Evolutionary conservation across 768 basidiomycete genomes (phyloP).

Genomic region (Rhodosporidiobolus sp.): DNA sequence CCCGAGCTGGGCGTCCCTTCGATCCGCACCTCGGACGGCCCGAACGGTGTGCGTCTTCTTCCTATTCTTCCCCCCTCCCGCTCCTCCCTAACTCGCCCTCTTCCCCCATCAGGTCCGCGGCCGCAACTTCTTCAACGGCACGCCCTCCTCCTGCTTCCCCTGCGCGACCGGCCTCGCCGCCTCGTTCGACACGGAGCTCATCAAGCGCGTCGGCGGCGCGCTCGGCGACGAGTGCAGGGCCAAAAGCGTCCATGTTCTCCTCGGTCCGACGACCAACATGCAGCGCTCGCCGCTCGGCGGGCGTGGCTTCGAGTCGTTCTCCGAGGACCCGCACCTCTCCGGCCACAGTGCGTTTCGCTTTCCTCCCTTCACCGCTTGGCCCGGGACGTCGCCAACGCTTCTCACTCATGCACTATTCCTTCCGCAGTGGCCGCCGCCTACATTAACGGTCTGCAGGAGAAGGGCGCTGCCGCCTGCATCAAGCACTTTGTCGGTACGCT

Average conservation of each 20-base stretch:
- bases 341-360: conserved; percentile 2
- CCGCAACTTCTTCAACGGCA: conserved; percentile 29
- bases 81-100: too few species aligned
- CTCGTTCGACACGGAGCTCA: conserved; percentile 59
- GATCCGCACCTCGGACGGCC: conserved; percentile 25
- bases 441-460: conserved; percentile 44
- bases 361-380: background rate
- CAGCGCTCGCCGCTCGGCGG: conserved; percentile 48
- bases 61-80: too few species aligned
- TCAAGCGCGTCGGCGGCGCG: conserved; percentile 55
- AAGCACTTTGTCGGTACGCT: conserved; percentile 46
- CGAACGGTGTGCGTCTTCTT: too few species aligned
- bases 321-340: conserved; percentile 39
- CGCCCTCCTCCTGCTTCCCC: conserved; percentile 60
- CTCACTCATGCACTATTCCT: too few species aligned
- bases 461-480: conserved; percentile 44
- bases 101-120: too few species aligned
- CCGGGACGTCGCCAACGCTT: background rate
- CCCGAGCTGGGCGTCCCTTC: conserved; percentile 22
- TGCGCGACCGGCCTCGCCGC: conserved; percentile 60
- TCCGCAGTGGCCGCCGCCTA: conserved; percentile 41
- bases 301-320: conserved; percentile 47
- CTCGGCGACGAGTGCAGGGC: conserved; percentile 59
- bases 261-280: conserved; percentile 48
- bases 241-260: conserved; percentile 50